Percentiles rank a stretch among this genome's conserved stretches.
phyloP scores from a whole-genome alignment of 2,329 filamentous ascomycete species.

The Neopestalotiopsis sp. region DNA sequence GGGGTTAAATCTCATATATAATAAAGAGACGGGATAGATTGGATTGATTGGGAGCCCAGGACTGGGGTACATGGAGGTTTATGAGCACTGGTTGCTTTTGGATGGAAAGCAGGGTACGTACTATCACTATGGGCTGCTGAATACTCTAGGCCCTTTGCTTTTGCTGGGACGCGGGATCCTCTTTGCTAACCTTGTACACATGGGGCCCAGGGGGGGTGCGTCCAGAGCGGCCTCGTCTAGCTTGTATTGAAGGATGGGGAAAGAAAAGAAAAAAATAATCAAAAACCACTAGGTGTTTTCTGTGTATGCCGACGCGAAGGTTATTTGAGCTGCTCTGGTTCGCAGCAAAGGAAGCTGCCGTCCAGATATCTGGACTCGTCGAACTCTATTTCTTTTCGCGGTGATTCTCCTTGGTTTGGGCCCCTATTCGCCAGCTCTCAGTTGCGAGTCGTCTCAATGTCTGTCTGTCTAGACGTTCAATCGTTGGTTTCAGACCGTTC shows the following conservation, averaged over 20 bases:
- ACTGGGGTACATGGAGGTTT: background rate
- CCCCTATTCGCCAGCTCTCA: background rate
- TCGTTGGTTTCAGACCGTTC: slow-evolving; percentile 2
- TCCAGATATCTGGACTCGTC: background rate
- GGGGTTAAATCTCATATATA: background rate
- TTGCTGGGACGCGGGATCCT: slow-evolving; percentile 18
- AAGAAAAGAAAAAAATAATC: background rate
- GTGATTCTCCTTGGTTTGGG: background rate
- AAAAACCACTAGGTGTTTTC: no score
- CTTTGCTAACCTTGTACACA: slow-evolving; percentile 12
- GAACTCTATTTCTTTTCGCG: background rate
- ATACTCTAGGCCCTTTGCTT: slow-evolving; percentile 15
- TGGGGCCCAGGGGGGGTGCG: slow-evolving; percentile 10
- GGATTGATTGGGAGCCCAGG: slow-evolving; percentile 24
- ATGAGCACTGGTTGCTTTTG: slow-evolving; percentile 20
- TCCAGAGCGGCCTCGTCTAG: slow-evolving; percentile 16
- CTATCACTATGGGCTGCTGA: slow-evolving; percentile 13
- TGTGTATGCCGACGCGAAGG: no score
- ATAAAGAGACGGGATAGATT: slow-evolving; percentile 36
- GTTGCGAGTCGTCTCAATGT: slow-evolving; percentile 1
- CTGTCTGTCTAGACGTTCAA: background rate
- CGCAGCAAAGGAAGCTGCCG: background rate
- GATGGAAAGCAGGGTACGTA: background rate
- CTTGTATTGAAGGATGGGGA: slow-evolving; percentile 18
- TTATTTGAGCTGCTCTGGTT: no score